Percentiles rank a stretch among this genome's conserved stretches.
Evolutionary conservation across 2,329 filamentous ascomycete genomes (phyloP).

Genomic region (Didymella arachidicola): DNA sequence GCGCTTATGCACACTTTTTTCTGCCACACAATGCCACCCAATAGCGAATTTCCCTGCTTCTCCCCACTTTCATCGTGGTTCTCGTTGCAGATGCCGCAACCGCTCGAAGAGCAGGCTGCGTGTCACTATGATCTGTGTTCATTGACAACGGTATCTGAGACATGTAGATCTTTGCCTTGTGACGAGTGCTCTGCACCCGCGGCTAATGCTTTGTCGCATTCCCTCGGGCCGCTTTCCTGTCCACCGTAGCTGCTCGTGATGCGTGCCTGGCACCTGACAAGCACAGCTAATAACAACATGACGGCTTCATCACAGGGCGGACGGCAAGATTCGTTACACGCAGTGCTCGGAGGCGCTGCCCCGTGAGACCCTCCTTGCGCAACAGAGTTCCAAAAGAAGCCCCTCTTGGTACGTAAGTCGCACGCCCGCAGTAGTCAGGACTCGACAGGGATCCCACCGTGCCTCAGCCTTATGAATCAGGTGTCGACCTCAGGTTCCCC

Average conservation of each 20-base stretch:
- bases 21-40: slow-evolving; percentile 39
- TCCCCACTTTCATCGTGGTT: slow-evolving; percentile 26
- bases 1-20: slow-evolving; percentile 50
- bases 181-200: slow-evolving; percentile 23
- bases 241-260: slow-evolving; percentile 24
- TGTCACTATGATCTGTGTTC: slow-evolving; percentile 34
- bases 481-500: slow-evolving; percentile 16
- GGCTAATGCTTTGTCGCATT: slow-evolving; percentile 31
- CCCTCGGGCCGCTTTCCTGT: slow-evolving; percentile 43
- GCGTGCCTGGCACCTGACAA: slow-evolving; percentile 33
- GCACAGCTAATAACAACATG: slow-evolving; percentile 14
- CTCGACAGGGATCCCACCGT: slow-evolving; percentile 11
- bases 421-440: slow-evolving; percentile 23
- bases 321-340: slow-evolving; percentile 24
- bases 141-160: slow-evolving; percentile 9
- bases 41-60: slow-evolving; percentile 33
- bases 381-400: slow-evolving; percentile 20
- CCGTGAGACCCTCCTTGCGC: slow-evolving; percentile 32
- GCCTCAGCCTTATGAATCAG: slow-evolving; percentile 47
- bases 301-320: slow-evolving; percentile 24
- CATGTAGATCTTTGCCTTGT: slow-evolving; percentile 14
- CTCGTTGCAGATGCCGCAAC: slow-evolving; percentile 12
- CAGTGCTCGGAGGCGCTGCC: slow-evolving; percentile 26
- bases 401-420: slow-evolving; percentile 28
- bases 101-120: slow-evolving; percentile 21